Evolutionary conservation across 805 yeast genomes (phyloP), one percentile per base, ranked within the genome.

Genomic region (Candida maris): DNA sequence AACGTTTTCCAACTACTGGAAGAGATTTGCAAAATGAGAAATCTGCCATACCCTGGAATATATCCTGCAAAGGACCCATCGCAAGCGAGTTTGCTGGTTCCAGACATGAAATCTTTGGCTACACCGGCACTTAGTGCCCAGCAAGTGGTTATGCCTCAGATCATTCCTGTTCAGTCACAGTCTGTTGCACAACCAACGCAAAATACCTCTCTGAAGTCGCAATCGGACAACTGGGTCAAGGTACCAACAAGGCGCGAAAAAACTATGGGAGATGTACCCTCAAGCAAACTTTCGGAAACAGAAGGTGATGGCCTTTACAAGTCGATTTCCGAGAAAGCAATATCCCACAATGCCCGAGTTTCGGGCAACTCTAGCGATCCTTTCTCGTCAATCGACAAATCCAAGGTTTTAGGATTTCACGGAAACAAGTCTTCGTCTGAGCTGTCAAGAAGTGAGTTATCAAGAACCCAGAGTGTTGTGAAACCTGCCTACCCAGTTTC

Each of bases 1-100:
- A 81, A 79, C 41, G 80, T 80, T 3, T 77, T 75, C 39, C 91
- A 84, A 54, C 64, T 83, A 17, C 57, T 85, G 20, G 85, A 77
- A 33, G 89, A 83, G 55, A 65, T 83, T 5, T 76, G 82, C 42
- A 66, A 67, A 34, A 74, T 84, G 74, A 72, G 77, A 56, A 73
- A 74, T 15, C 52, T 65, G 9, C 69, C 69, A 21, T 46, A 42
- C 26, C 62, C 61, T 7, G 39, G 34, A n/a, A 36, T 37, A 42
- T 62, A 26, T 68, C 74, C 50, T 1, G 55, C 29, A 14, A 22
- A 33, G 56, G 39, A 16, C 7, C 3, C 39, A 13, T 64, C 34
- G 23, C 28, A 15, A 17, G 7, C 21, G 21, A 17, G 12, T 9
- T 9, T 15, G 8, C 15, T 8, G 8, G 15, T 7, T 9, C 15